Base-by-base conservation (phyloP, 1,139 yeast genomes). In the Sugiyamaella neomexicana region DNA sequence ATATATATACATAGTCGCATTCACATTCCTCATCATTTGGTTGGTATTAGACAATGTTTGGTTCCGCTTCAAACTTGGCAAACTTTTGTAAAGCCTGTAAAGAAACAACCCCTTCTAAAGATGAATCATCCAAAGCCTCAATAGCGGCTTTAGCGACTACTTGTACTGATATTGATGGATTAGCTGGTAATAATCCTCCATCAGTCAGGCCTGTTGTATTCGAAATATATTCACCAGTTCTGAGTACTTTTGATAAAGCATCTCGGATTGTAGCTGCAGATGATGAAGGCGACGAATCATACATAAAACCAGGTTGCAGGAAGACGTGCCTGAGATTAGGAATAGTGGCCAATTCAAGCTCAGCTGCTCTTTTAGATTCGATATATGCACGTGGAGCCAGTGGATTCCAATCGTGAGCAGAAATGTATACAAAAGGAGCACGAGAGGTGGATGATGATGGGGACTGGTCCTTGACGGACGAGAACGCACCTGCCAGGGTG, bases 241-340 rank as follows among this genome's bases (percentile, higher is more conserved):
- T 37, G 17, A 53, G 38, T 1, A 46, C 55, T 13, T 51, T 37
- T 1, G 60, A 54, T 7, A 58, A 20, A 2, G 44, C 31, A n/a
- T 54, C 58, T 41, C 58, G 54, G 20, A 58, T 38, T 6, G 56
- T 32, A 6, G 31, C n/a, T 12, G 13, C 37, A 13, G 38, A 20
- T 5, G 50, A 46, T 2, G 52, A 49, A 8, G 46, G 38, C 12
- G 51, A 25, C 3, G 51, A 7, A 65, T 88, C 95, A 64, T 74
- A 86, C 93, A 90, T 85, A 60, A 89, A 81, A 0, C 95, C 95
- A 0, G 97, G 97, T 58, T 97, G 59, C 68, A 87, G 62, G 17
- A 85, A 68, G 1, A 89, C 81, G 0, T 85, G 72, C 55, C 95
- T 76, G 15, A 89, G 72, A 7, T 71, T 70, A 1, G 72, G 63